Evolutionary conservation across 768 basidiomycete species (phyloP).

Genomic region (Mycena vitilis): DNA sequence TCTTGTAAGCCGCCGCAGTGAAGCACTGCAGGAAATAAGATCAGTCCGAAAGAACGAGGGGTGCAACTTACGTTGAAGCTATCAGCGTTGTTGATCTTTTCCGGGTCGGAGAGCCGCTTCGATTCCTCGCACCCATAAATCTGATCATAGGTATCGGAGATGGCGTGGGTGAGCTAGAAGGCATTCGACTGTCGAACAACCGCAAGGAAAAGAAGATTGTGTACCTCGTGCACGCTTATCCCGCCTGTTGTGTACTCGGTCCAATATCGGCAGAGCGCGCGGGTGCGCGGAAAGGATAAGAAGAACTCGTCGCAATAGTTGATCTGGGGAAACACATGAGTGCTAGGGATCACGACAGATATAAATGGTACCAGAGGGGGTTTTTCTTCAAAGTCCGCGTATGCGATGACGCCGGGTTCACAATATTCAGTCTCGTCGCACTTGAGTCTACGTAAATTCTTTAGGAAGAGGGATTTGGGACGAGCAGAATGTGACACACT

Average conservation of each 20-base stretch:
- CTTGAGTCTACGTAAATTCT: no score
- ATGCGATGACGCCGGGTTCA: constrained; percentile 51
- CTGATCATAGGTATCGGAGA: not conserved
- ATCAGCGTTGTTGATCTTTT: not conserved
- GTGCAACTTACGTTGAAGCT: not conserved
- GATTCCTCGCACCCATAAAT: not conserved
- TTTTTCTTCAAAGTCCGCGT: not conserved
- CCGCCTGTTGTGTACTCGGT: not conserved
- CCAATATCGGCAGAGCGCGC: no score
- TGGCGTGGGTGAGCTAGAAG: not conserved
- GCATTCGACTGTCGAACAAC: not conserved
- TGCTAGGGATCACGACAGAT: not conserved
- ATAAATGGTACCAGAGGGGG: not conserved
- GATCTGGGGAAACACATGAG: not conserved
- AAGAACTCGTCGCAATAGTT: no score
- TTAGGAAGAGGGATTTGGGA: no score
- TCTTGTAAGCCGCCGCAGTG: no score
- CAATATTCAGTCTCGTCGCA: constrained; percentile 1
- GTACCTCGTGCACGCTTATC: not conserved
- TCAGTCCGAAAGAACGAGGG: no score
- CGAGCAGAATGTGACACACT: no score
- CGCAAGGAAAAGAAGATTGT: not conserved
- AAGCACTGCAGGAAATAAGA: no score
- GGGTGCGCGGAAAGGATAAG: no score
- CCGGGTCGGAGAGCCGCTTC: not conserved